phyloP scores from a whole-genome alignment of 2,329 filamentous ascomycete species.

The Diaporthe humulicola region DNA sequence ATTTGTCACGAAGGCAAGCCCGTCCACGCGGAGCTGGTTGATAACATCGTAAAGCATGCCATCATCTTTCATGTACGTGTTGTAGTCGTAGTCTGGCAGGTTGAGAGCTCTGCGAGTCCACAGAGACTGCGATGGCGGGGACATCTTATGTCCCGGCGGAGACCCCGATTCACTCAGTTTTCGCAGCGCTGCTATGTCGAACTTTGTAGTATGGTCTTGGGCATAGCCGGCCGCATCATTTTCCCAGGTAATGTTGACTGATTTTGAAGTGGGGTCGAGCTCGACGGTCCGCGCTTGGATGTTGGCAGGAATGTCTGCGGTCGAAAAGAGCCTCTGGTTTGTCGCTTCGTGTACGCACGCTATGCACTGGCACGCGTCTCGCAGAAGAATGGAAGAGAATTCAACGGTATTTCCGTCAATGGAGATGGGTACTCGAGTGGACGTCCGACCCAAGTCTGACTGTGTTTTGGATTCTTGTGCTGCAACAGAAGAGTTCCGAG shows the following conservation, averaged over 20 bases:
- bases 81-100: not conserved
- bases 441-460: not conserved
- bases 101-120: not conserved
- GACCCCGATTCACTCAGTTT: not conserved
- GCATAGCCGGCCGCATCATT: not conserved
- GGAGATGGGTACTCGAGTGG: not conserved
- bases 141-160: not conserved
- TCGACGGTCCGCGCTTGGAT: not conserved
- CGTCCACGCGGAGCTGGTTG: not conserved
- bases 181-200: not conserved
- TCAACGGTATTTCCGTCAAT: not conserved
- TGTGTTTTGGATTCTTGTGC: not conserved
- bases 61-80: not conserved
- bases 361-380: not conserved
- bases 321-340: not conserved
- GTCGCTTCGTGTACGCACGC: not conserved
- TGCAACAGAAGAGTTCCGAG: not conserved
- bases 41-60: not conserved
- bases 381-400: not conserved
- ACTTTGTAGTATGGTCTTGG: not conserved
- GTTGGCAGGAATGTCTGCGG: not conserved
- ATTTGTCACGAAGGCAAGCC: not conserved
- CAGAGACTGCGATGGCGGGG: not conserved
- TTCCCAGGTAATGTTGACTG: not conserved
- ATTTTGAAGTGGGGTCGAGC: not conserved